phyloP scores from a whole-genome alignment of 805 yeast genomes.

The Wickerhamomyces hampshirensis region DNA sequence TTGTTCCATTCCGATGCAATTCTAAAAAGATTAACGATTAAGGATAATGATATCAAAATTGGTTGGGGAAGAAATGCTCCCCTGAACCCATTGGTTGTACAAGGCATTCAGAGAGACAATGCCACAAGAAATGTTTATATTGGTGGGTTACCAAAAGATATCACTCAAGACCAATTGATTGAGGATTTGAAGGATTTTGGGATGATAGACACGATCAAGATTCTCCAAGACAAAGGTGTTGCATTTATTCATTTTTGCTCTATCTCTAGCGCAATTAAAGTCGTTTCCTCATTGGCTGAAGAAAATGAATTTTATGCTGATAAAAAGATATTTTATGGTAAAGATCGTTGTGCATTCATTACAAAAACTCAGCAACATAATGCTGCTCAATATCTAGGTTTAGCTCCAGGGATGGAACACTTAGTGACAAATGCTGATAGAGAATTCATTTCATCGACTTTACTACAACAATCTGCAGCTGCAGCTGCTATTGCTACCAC shows the following conservation, averaged over 20 bases:
- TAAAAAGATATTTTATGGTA: slow-evolving; percentile 84
- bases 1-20: slow-evolving; percentile 93
- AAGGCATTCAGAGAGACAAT: slow-evolving; percentile 75
- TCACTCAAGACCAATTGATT: slow-evolving; percentile 60
- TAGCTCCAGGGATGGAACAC: slow-evolving; percentile 86
- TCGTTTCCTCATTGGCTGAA: slow-evolving; percentile 69
- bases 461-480: slow-evolving; percentile 92
- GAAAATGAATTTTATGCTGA: slow-evolving; percentile 62
- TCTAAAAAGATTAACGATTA: slow-evolving; percentile 73
- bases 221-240: slow-evolving; percentile 74
- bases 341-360: slow-evolving; percentile 91
- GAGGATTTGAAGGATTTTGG: slow-evolving; percentile 73
- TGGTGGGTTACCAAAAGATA: slow-evolving; percentile 67
- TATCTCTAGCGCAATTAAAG: slow-evolving; percentile 79
- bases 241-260: slow-evolving; percentile 90
- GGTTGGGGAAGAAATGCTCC: slow-evolving; percentile 91
- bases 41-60: slow-evolving; percentile 75
- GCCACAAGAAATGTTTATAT: slow-evolving; percentile 94
- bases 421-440: slow-evolving; percentile 64
- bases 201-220: slow-evolving; percentile 76
- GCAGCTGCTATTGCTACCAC: slow-evolving; percentile 96
- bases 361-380: slow-evolving; percentile 95
- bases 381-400: slow-evolving; percentile 91
- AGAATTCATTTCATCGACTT: slow-evolving; percentile 57
- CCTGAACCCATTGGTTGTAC: slow-evolving; percentile 67